phyloP scores from a whole-genome alignment of 192 early-diverging fungal genomes.

The Funneliformis geosporum region DNA sequence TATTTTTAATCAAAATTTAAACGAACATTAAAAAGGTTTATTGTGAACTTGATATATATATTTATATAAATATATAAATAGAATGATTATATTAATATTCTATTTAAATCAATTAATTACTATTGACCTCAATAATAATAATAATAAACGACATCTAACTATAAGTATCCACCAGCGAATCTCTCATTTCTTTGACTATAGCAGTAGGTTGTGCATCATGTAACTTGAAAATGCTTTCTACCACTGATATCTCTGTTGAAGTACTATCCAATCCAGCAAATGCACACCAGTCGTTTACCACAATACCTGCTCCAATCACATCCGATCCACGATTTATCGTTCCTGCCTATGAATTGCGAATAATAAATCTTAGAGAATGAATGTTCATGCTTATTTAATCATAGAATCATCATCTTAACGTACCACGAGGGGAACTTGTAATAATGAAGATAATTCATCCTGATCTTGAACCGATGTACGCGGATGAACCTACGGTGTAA shows the following conservation, averaged over 20 bases:
- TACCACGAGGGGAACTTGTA: constrained; percentile 93
- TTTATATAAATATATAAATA: no score
- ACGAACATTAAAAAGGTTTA: no score
- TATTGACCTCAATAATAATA: background rate
- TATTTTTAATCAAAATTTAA: no score
- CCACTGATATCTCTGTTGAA: constrained; percentile 91
- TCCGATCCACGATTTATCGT: constrained; percentile 99
- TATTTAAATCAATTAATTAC: background rate
- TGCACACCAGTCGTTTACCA: constrained; percentile 98
- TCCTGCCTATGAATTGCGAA: constrained; percentile 65
- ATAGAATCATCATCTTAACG: background rate
- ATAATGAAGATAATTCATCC: constrained; percentile 94
- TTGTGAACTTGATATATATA: no score
- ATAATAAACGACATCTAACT: constrained; percentile 47
- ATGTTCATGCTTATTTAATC: background rate
- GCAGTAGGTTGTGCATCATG: constrained; percentile 88
- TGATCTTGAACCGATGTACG: constrained; percentile 94
- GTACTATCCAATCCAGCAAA: constrained; percentile 98
- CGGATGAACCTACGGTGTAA: constrained; percentile 66
- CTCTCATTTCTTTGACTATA: constrained; percentile 92
- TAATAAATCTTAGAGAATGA: constrained; percentile 1
- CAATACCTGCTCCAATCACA: constrained; percentile 93
- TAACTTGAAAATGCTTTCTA: constrained; percentile 98
- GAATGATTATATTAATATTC: no score
- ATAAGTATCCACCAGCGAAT: constrained; percentile 88